phyloP scores from a whole-genome alignment of 2,329 filamentous ascomycete genomes.

The Fusarium kyushuense region DNA sequence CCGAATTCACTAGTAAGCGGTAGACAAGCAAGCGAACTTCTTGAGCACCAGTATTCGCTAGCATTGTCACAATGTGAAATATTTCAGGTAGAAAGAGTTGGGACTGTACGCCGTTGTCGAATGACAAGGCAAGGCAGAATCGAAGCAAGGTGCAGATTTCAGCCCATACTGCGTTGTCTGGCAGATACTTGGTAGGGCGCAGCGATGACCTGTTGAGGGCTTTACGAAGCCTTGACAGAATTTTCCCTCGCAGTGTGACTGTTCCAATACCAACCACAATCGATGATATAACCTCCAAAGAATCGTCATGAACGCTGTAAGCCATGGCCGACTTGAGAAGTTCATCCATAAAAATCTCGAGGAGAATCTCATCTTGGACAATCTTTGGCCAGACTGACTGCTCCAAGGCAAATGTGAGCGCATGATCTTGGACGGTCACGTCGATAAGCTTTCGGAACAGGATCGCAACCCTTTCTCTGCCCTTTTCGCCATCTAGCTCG shows the following conservation, averaged over 20 bases:
- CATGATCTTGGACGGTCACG: slow-evolving; percentile 70
- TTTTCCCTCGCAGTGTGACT: slow-evolving; percentile 72
- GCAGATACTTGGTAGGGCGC: slow-evolving; percentile 72
- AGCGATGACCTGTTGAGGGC: slow-evolving; percentile 75
- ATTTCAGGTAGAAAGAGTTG: slow-evolving; percentile 76
- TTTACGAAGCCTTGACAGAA: slow-evolving; percentile 74
- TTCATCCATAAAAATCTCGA: slow-evolving; percentile 76
- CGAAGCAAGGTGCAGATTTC: slow-evolving; percentile 76
- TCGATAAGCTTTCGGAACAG: slow-evolving; percentile 76
- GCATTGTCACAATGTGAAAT: slow-evolving; percentile 78
- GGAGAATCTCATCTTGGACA: slow-evolving; percentile 71
- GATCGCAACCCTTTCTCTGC: slow-evolving; percentile 71
- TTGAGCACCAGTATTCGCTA: slow-evolving; percentile 72
- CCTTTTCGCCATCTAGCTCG: slow-evolving; percentile 74
- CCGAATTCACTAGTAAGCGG: slow-evolving; percentile 72
- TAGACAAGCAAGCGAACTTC: slow-evolving; percentile 71
- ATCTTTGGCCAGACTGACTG: slow-evolving; percentile 75
- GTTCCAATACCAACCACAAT: slow-evolving; percentile 73
- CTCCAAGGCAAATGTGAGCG: slow-evolving; percentile 70
- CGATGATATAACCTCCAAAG: slow-evolving; percentile 70
- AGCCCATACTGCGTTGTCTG: slow-evolving; percentile 76
- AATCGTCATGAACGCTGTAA: slow-evolving; percentile 68
- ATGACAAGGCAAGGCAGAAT: slow-evolving; percentile 74
- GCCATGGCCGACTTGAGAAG: slow-evolving; percentile 71
- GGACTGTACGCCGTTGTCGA: slow-evolving; percentile 74